phyloP scores from a whole-genome alignment of 1,284 basidiomycete species.

The Microbotryum silenes-acaulis region DNA sequence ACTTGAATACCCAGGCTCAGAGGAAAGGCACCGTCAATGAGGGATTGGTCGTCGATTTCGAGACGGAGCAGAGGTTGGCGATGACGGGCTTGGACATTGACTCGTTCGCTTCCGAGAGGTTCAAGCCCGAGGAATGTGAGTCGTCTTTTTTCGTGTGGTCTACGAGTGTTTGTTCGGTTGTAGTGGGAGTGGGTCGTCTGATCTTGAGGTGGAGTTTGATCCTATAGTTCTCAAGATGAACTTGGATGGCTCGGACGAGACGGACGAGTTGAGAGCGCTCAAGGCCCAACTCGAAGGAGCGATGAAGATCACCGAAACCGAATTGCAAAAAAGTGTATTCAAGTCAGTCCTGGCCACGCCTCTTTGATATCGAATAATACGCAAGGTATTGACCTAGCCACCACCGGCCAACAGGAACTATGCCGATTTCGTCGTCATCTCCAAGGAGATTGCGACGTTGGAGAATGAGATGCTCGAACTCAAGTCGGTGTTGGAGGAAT shows the following conservation, averaged over 20 bases:
- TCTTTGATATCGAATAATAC: no score
- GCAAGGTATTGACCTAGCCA: no score
- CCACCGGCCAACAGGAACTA: conserved; percentile 48
- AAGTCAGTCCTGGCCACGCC: conserved; percentile 13
- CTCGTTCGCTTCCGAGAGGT: conserved; percentile 22
- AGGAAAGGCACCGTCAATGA: neutral
- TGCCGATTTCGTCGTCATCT: conserved; percentile 89
- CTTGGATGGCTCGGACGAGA: conserved; percentile 10
- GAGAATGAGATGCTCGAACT: conserved; percentile 98
- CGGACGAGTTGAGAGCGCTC: conserved; percentile 22
- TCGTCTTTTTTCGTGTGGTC: neutral
- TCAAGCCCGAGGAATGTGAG: conserved; percentile 33
- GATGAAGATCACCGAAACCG: conserved; percentile 27
- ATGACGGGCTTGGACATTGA: conserved; percentile 29
- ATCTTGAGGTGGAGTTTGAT: no score
- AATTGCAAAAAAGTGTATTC: conserved; percentile 30
- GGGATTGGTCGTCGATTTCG: neutral
- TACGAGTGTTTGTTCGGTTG: neutral
- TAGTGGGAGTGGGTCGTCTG: neutral
- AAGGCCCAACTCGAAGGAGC: conserved; percentile 19
- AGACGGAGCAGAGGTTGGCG: conserved; percentile 12
- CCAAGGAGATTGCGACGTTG: conserved; percentile 90
- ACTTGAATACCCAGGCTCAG: neutral
- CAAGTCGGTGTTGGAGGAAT: conserved; percentile 86
- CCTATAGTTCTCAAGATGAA: conserved; percentile 25